These are phyloP conservation scores for Raphidocelis subcapitata DNA, from an alignment of 139 green algal genomes.

Conservation along the genomic window DNA sequence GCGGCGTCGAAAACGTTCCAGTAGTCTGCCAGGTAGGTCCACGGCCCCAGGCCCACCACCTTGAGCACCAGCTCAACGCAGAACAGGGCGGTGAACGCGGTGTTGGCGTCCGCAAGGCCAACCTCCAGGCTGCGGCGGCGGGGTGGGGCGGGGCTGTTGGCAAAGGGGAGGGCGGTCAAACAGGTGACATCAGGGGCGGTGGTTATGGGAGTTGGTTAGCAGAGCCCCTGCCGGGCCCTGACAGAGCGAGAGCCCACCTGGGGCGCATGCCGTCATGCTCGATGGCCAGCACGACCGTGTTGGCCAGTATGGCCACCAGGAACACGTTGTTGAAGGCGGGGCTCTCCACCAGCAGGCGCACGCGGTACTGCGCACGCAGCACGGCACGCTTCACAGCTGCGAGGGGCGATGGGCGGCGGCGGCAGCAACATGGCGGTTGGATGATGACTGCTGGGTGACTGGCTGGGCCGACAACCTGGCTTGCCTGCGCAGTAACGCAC, in stretches of 20 bases:
- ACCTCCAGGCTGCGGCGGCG: conserved; percentile 10
- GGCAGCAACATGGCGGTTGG: too few species aligned
- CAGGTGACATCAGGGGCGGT: too few species aligned
- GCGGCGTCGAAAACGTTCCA: conserved; percentile 80
- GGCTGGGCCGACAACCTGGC: too few species aligned
- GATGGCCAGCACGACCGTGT: conserved; percentile 73
- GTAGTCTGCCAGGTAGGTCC: conserved; percentile 54
- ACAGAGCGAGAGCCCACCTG: too few species aligned
- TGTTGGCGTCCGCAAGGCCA: conserved; percentile 44
- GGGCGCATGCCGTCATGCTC: conserved; percentile 64
- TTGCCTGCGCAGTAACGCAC: too few species aligned
- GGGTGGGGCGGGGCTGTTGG: neutral
- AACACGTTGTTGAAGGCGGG: conserved; percentile 61
- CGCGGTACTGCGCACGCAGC: conserved; percentile 39
- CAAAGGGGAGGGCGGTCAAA: neutral
- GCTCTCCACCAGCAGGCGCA: conserved; percentile 40
- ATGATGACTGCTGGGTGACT: too few species aligned
- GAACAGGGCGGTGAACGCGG: conserved; percentile 68
- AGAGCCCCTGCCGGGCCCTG: too few species aligned
- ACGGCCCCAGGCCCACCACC: conserved; percentile 60
- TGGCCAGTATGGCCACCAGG: conserved; percentile 61
- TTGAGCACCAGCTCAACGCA: conserved; percentile 64
- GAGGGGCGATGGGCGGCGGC: neutral
- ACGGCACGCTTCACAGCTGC: conserved; percentile 2
- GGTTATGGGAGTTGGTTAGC: too few species aligned